Conservation (phyloP, 2,329 filamentous ascomycete species). For the Exophiala sp. region DNA sequence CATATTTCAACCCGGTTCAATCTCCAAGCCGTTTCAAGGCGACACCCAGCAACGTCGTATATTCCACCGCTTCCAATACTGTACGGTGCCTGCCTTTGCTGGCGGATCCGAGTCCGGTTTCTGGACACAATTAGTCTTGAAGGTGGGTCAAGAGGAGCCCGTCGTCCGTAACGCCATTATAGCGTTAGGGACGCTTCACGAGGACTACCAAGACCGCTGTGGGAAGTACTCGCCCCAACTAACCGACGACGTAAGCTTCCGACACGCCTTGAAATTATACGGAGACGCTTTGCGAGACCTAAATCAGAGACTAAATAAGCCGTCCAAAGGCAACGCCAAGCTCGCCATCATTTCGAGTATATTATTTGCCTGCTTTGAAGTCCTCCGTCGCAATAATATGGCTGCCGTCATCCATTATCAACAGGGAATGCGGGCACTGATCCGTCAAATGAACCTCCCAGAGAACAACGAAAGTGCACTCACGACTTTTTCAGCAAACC, state of each 20-base stretch:
- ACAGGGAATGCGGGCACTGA: slow-evolving; percentile 28
- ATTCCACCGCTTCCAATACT: slow-evolving; percentile 60
- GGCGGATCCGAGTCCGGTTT: slow-evolving; percentile 66
- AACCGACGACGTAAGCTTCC: slow-evolving; percentile 53
- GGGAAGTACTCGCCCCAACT: slow-evolving; percentile 25
- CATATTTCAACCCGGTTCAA: slow-evolving; percentile 24
- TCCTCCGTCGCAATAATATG: slow-evolving; percentile 31
- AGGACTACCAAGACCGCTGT: slow-evolving; percentile 36
- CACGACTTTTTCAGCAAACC: slow-evolving; percentile 12
- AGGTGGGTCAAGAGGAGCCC: slow-evolving; percentile 60
- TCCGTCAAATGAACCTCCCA: slow-evolving; percentile 27
- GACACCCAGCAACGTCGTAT: slow-evolving; percentile 55
- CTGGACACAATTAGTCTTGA: slow-evolving; percentile 61
- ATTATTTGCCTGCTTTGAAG: slow-evolving; percentile 64
- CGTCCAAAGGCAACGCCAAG: slow-evolving; percentile 48
- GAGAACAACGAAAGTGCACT: slow-evolving; percentile 30
- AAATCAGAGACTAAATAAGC: slow-evolving; percentile 41
- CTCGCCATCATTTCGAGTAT: slow-evolving; percentile 62
- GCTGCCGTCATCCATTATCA: slow-evolving; percentile 31
- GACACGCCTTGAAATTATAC: slow-evolving; percentile 56
- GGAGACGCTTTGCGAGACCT: slow-evolving; percentile 55
- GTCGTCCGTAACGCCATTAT: slow-evolving; percentile 64
- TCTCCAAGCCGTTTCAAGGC: slow-evolving; percentile 45
- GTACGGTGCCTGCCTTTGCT: slow-evolving; percentile 61
- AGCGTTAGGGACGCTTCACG: slow-evolving; percentile 64